A percentile compares a stretch with the other conserved stretches of the same genome.
phyloP scores from a whole-genome alignment of 2,329 filamentous ascomycete genomes.

The Claviceps pazoutovae region DNA sequence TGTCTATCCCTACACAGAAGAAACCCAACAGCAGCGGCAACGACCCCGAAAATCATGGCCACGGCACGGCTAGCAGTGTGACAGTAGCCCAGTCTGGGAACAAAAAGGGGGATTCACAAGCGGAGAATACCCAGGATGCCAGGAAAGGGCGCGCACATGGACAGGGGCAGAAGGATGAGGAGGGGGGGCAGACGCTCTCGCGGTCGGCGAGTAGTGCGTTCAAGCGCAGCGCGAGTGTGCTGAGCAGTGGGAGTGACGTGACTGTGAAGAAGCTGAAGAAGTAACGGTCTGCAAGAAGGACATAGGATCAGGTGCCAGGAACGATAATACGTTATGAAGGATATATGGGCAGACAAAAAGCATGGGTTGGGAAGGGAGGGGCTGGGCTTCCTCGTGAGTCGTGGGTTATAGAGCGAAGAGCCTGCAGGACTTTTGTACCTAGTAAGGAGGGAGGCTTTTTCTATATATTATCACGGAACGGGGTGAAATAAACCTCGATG shows the following conservation, averaged over 20 bases:
- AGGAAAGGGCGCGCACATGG: not conserved
- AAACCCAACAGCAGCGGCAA: constrained; percentile 10
- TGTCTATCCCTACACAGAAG: not conserved
- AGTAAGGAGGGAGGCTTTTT: too few species aligned
- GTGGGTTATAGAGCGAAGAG: not conserved
- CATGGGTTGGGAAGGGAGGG: not conserved
- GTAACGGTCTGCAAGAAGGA: constrained; percentile 3
- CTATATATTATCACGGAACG: too few species aligned
- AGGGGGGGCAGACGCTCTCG: constrained; percentile 15
- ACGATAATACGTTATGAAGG: too few species aligned
- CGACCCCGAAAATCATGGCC: constrained; percentile 6
- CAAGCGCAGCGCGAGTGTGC: constrained; percentile 72
- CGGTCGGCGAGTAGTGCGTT: constrained; percentile 32
- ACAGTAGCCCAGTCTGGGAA: constrained; percentile 3
- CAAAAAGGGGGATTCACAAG: constrained; percentile 5
- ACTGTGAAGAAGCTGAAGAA: constrained; percentile 45
- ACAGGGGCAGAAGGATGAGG: not conserved
- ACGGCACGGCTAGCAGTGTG: constrained; percentile 4
- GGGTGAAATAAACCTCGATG: too few species aligned
- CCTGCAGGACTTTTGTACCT: too few species aligned
- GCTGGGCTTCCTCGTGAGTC: not conserved
- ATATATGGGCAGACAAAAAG: not conserved
- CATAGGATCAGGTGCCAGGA: too few species aligned
- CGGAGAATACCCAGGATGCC: not conserved
- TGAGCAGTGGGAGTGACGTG: constrained; percentile 57